These are phyloP conservation scores for Saprolegnia parasitica DNA, from an alignment of 352 stramenopile genomes.

Conservation along the genomic window DNA sequence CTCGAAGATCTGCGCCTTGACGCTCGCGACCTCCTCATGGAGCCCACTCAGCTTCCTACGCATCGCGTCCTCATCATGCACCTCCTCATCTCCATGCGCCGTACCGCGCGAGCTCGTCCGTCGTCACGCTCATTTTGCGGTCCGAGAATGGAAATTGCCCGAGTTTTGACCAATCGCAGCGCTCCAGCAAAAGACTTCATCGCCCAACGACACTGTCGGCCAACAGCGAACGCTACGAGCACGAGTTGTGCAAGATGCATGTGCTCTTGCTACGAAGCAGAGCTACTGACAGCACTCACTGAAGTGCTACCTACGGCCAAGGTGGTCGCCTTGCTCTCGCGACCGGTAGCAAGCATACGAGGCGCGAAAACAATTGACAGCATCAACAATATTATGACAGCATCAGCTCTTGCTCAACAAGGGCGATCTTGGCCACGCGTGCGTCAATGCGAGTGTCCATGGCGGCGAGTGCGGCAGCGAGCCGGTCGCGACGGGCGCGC, in stretches of 20 bases:
- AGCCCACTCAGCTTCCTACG: slow-evolving; percentile 21
- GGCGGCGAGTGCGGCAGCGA: neutral
- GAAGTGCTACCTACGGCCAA: too few species aligned
- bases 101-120: slow-evolving; percentile 12
- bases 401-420: neutral
- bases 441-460: neutral
- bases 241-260: neutral
- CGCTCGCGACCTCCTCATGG: slow-evolving; percentile 15
- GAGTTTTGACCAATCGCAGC: neutral
- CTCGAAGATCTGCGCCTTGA: slow-evolving; percentile 21
- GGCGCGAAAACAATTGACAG: neutral
- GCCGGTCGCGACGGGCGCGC: neutral
- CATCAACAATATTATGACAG: neutral
- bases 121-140: slow-evolving; percentile 18
- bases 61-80: neutral
- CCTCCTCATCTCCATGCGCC: neutral
- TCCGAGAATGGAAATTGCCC: neutral
- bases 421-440: neutral
- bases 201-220: neutral
- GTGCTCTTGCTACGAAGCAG: too few species aligned
- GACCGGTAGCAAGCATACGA: neutral
- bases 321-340: too few species aligned
- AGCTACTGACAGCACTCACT: too few species aligned
- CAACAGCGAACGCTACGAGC: neutral
- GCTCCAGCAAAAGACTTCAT: neutral